Percentiles rank a stretch among this genome's conserved stretches.
phyloP scores from a whole-genome alignment of 2,329 filamentous ascomycete genomes.

The Diaporthe helianthi region DNA sequence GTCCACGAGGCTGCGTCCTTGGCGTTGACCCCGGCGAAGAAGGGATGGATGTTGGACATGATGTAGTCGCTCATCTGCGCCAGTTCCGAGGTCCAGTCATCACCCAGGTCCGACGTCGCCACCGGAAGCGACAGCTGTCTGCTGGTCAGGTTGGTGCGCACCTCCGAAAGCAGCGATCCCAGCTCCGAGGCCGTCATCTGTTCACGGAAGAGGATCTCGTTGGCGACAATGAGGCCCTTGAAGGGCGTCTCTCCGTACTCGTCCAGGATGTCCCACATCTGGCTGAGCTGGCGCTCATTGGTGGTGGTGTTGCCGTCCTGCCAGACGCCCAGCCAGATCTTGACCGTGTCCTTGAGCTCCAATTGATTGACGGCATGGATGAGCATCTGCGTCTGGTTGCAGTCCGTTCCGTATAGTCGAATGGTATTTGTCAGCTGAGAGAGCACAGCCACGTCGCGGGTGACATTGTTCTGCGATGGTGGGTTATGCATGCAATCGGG shows the following conservation, averaged over 20 bases:
- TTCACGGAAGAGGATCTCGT: slow-evolving; percentile 80
- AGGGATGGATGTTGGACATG: slow-evolving; percentile 97
- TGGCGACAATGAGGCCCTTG: slow-evolving; percentile 81
- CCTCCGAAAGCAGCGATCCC: slow-evolving; percentile 67
- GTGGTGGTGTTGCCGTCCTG: slow-evolving; percentile 84
- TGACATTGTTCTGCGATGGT: slow-evolving; percentile 93
- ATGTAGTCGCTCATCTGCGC: slow-evolving; percentile 79
- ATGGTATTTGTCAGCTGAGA: slow-evolving; percentile 89
- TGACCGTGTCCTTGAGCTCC: slow-evolving; percentile 73
- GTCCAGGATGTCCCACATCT: slow-evolving; percentile 86
- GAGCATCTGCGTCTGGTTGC: slow-evolving; percentile 96
- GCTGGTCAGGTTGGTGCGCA: slow-evolving; percentile 74
- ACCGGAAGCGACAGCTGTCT: slow-evolving; percentile 75
- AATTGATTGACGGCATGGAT: slow-evolving; percentile 81
- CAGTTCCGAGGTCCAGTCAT: slow-evolving; percentile 80
- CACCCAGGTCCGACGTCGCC: slow-evolving; percentile 86
- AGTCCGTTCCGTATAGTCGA: slow-evolving; percentile 92
- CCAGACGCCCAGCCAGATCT: slow-evolving; percentile 95
- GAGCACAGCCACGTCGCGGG: slow-evolving; percentile 86
- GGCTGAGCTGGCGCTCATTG: slow-evolving; percentile 78
- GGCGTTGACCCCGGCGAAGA: slow-evolving; percentile 82
- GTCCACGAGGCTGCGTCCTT: slow-evolving; percentile 80
- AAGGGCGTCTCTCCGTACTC: slow-evolving; percentile 73
- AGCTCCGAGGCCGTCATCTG: slow-evolving; percentile 73
- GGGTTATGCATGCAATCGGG: slow-evolving; percentile 79